A percentile compares a stretch with the other conserved stretches of the same genome.
phyloP scores from a whole-genome alignment of 208 protist species.

The Crithidia mellificae region DNA sequence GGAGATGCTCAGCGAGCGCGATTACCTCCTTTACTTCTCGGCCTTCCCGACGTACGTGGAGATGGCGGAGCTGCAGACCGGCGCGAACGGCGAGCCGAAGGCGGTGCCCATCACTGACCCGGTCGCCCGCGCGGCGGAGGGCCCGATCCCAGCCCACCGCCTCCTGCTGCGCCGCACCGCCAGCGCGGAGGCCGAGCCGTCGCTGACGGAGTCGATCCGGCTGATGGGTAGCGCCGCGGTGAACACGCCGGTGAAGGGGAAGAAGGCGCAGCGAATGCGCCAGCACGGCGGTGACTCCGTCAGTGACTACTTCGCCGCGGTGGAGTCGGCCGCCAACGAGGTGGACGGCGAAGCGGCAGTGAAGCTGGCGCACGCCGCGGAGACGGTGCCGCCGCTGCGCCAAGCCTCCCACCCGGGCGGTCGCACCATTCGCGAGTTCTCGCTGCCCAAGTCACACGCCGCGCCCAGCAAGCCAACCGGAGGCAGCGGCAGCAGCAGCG shows the following conservation, averaged over 20 bases:
- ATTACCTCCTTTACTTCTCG: conserved; percentile 84
- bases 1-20: conserved; percentile 71
- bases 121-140: conserved; percentile 44
- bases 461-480: conserved; percentile 2
- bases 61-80: conserved; percentile 72
- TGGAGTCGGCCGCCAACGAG: conserved; percentile 53
- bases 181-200: conserved; percentile 72
- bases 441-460: conserved; percentile 52
- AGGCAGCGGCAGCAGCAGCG: conserved; percentile 1
- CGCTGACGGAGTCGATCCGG: conserved; percentile 85
- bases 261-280: conserved; percentile 40
- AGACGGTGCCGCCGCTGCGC: conserved; percentile 51
- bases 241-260: conserved; percentile 43
- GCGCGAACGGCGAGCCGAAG: conserved; percentile 33
- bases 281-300: conserved; percentile 32
- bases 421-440: conserved; percentile 77
- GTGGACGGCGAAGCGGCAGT: conserved; percentile 73
- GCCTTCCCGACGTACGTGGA: conserved; percentile 80
- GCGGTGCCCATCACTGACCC: conserved; percentile 71
- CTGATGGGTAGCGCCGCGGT: conserved; percentile 81
- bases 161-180: conserved; percentile 78
- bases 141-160: conserved; percentile 55
- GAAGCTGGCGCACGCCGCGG: conserved; percentile 62
- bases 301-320: conserved; percentile 51
- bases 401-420: conserved; percentile 70